Percentiles rank a stretch among this genome's conserved stretches.
Conservation (phyloP, 805 yeast genomes). For the Barnettozyma siamensis region DNA sequence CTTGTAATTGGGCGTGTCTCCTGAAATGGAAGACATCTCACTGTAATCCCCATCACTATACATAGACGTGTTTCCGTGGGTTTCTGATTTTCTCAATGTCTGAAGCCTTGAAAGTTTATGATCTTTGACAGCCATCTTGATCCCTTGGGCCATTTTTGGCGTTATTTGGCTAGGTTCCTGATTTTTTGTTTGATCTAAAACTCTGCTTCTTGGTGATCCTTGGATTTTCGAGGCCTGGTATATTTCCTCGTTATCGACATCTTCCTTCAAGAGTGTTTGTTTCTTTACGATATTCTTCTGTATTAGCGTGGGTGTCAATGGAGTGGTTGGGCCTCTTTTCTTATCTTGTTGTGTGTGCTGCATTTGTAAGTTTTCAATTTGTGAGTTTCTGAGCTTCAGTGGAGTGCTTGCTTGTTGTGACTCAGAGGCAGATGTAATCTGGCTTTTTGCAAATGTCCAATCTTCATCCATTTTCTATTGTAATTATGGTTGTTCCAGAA, state of each 20-base stretch:
- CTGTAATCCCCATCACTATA: constrained; percentile 23
- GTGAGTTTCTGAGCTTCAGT: constrained; percentile 13
- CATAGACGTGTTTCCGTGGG: constrained; percentile 9
- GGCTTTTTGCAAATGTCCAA: constrained; percentile 12
- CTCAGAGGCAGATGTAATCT: constrained; percentile 3
- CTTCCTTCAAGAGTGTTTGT: constrained; percentile 5
- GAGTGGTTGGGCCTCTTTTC: constrained; percentile 25
- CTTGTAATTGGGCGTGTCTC: constrained; percentile 24
- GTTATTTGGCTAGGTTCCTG: constrained; percentile 8
- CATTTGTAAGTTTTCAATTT: constrained; percentile 13
- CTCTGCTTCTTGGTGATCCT: constrained; percentile 20
- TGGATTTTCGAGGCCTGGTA: not conserved
- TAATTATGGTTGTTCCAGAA: too few species aligned
- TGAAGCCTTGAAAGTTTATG: constrained; percentile 22
- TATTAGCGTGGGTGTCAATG: constrained; percentile 24
- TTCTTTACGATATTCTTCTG: constrained; percentile 21
- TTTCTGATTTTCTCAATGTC: constrained; percentile 11
- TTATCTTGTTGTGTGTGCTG: constrained; percentile 8
- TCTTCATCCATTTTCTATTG: constrained; percentile 6
- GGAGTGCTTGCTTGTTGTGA: constrained; percentile 17
- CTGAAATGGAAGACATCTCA: constrained; percentile 22
- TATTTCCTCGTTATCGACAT: not conserved
- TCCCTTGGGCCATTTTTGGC: constrained; percentile 22
- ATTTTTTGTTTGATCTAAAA: not conserved
- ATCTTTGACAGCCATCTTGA: constrained; percentile 23